A percentile compares a stretch with the other conserved stretches of the same genome.
phyloP scores from a whole-genome alignment of 257 asterid genomes.

The Solanum paucissectum region DNA sequence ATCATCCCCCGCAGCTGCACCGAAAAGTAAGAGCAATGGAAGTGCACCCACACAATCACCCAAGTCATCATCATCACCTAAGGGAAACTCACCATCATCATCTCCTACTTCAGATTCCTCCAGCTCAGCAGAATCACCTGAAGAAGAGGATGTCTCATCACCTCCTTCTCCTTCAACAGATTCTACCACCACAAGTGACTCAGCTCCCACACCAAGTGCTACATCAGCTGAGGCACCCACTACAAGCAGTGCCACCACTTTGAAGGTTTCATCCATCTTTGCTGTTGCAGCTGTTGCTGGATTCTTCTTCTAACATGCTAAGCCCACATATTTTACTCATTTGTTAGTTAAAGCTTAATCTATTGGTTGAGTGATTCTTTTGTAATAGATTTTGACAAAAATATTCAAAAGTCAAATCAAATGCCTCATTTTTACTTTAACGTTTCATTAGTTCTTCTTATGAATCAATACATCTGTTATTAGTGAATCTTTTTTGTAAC shows the following conservation, averaged over 20 bases:
- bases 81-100: background rate
- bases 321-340: background rate
- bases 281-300: slow-evolving; percentile 36
- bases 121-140: background rate
- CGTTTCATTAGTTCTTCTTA: background rate
- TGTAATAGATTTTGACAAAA: background rate
- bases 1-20: background rate
- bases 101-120: background rate
- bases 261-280: slow-evolving; percentile 32
- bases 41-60: background rate
- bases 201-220: slow-evolving; percentile 19
- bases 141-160: slow-evolving; percentile 19
- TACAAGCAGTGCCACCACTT: slow-evolving; percentile 20
- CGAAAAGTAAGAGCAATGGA: background rate
- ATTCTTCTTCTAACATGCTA: slow-evolving; percentile 15
- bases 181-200: background rate
- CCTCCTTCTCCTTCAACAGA: slow-evolving; percentile 28
- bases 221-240: slow-evolving; percentile 13
- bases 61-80: background rate
- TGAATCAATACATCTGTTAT: background rate
- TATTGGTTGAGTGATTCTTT: background rate
- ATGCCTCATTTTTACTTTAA: background rate
- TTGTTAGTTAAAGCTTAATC: background rate
- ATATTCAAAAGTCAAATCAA: background rate
- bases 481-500: background rate